Conservation (phyloP, 2,329 filamentous ascomycete species). For the Ciborinia camelliae region DNA sequence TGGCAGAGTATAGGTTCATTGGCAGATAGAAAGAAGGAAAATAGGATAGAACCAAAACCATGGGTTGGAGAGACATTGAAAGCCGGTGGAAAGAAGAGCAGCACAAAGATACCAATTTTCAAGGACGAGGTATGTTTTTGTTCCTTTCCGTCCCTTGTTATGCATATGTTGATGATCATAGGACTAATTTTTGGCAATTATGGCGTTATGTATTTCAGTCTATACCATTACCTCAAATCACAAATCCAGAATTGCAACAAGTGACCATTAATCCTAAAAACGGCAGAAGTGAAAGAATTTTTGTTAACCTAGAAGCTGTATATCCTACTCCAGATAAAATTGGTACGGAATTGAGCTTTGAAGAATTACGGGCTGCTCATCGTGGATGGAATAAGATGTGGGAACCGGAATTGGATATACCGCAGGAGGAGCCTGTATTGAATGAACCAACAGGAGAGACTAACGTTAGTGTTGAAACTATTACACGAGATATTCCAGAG, state of each 20-base stretch:
- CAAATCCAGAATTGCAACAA: conserved; percentile 64
- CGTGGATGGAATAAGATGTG: conserved; percentile 65
- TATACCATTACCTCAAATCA: conserved; percentile 44
- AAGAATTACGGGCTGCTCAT: conserved; percentile 79
- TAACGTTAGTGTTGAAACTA: conserved; percentile 25
- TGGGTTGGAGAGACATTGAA: conserved; percentile 92
- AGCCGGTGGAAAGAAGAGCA: conserved; percentile 76
- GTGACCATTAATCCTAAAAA: conserved; percentile 74
- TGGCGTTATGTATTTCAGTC: conserved; percentile 58
- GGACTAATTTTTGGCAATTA: conserved; percentile 79
- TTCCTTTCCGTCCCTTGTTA: conserved; percentile 36
- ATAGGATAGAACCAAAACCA: conserved; percentile 77
- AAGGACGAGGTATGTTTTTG: conserved; percentile 82
- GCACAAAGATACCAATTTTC: conserved; percentile 86
- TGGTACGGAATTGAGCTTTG: conserved; percentile 79
- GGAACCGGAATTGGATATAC: conserved; percentile 39
- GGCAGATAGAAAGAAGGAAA: conserved; percentile 90
- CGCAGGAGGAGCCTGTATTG: conserved; percentile 6
- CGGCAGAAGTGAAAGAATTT: conserved; percentile 80
- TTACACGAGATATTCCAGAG: conserved; percentile 35
- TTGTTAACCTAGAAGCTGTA: conserved; percentile 78
- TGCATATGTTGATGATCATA: conserved; percentile 82
- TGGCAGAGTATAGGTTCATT: conserved; percentile 49
- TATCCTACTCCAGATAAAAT: conserved; percentile 74
- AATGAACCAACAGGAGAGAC: conserved; percentile 22